A percentile compares a stretch with the other conserved stretches of the same genome.
These are phyloP conservation scores for Naganishia sp. DNA, from an alignment of 1,284 basidiomycete species.

Conservation along the genomic window DNA sequence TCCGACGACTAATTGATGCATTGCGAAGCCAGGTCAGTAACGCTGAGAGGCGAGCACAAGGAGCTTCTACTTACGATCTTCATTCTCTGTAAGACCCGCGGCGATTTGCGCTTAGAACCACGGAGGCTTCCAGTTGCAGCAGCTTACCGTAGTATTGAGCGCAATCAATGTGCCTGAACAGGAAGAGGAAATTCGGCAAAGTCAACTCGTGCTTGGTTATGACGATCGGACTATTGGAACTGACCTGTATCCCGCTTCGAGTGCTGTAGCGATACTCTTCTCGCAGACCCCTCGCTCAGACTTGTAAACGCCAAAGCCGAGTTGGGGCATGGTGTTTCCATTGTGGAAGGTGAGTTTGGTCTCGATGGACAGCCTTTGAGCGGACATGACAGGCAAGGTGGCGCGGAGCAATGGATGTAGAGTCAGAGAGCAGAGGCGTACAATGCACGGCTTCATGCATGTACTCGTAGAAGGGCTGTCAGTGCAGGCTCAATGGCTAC, in stretches of 20 bases:
- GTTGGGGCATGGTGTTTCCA: slow-evolving; percentile 62
- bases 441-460: too few relatives aligned
- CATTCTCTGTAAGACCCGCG: slow-evolving; percentile 73
- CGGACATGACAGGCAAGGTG: slow-evolving; percentile 6
- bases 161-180: slow-evolving; percentile 63
- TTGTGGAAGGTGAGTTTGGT: slow-evolving; percentile 38
- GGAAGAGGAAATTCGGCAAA: background rate
- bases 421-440: too few relatives aligned
- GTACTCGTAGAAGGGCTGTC: too few relatives aligned
- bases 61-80: slow-evolving; percentile 66
- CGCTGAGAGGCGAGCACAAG: slow-evolving; percentile 35
- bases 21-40: background rate
- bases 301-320: slow-evolving; percentile 82
- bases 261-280: slow-evolving; percentile 65
- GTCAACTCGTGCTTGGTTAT: too few relatives aligned
- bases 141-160: slow-evolving; percentile 44
- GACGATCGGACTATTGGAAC: background rate
- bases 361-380: slow-evolving; percentile 21
- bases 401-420: background rate
- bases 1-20: slow-evolving; percentile 40
- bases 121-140: background rate
- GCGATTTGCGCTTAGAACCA: slow-evolving; percentile 43
- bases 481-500: too few relatives aligned
- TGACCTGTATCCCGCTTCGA: slow-evolving; percentile 67
- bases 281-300: slow-evolving; percentile 60